Conservation (phyloP, 192 early-diverging fungal genomes). For the Phlyctochytrium arcticum region DNA sequence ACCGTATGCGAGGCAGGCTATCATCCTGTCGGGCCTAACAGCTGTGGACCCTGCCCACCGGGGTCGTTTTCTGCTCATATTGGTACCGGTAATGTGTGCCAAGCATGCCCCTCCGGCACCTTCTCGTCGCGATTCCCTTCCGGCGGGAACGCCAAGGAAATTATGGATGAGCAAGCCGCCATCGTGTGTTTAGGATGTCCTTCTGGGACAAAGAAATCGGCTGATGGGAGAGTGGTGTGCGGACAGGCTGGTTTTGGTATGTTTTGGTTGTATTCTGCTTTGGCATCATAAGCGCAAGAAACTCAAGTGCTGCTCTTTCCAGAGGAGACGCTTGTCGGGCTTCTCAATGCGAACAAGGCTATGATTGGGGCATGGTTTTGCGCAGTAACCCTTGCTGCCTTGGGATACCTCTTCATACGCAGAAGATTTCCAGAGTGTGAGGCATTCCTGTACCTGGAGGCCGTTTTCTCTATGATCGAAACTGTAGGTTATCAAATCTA, state of each 20-base stretch:
- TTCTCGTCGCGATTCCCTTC: neutral
- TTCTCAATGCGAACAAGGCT: neutral
- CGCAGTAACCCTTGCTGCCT: neutral
- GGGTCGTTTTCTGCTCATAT: neutral
- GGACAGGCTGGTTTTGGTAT: slow-evolving; percentile 15
- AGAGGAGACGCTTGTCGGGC: slow-evolving; percentile 9
- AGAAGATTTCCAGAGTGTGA: neutral
- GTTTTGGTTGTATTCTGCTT: neutral
- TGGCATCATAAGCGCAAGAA: neutral
- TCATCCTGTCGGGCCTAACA: neutral
- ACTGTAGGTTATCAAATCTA: neutral
- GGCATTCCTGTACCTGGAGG: neutral
- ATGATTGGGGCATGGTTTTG: neutral
- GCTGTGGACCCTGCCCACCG: neutral
- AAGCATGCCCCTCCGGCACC: slow-evolving; percentile 4
- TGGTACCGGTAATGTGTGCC: neutral
- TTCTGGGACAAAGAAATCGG: neutral
- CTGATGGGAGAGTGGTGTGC: slow-evolving; percentile 9
- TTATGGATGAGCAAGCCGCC: neutral
- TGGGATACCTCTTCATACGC: neutral
- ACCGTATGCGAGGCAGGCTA: slow-evolving; percentile 3
- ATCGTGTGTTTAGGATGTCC: slow-evolving; percentile 14
- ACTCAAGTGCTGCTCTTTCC: neutral
- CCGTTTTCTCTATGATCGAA: slow-evolving; percentile 3
- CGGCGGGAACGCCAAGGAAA: neutral